Conservation (phyloP, 2,329 filamentous ascomycete genomes). For the Blastomyces gilchristii region DNA sequence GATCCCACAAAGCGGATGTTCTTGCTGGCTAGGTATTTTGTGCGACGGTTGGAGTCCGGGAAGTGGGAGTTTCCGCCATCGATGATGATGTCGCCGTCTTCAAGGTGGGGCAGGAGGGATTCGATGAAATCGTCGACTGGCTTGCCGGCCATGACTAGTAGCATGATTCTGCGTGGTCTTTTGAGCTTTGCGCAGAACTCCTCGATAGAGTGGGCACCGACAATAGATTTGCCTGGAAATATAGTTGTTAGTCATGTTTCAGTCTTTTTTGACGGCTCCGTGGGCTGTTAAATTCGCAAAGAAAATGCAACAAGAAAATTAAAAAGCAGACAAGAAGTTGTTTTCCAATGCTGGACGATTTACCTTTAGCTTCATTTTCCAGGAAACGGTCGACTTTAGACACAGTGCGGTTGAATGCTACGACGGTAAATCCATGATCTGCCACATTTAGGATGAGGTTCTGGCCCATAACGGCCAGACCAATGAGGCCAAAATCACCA, state of each 20-base stretch:
- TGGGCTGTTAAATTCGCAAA: not conserved
- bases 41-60: constrained; percentile 96
- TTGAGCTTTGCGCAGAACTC: constrained; percentile 97
- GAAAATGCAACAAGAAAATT: not conserved
- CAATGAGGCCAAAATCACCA: constrained; percentile 85
- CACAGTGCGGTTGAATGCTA: constrained; percentile 97
- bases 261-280: not conserved
- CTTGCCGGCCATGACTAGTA: constrained; percentile 97
- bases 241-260: constrained; percentile 29
- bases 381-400: constrained; percentile 96
- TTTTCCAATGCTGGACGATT: constrained; percentile 16
- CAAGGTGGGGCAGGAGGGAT: constrained; percentile 72
- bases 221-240: constrained; percentile 67
- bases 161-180: constrained; percentile 92
- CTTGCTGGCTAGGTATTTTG: constrained; percentile 75
- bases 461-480: constrained; percentile 82
- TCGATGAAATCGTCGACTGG: constrained; percentile 99
- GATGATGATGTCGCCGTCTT: constrained; percentile 93
- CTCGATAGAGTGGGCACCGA: constrained; percentile 85
- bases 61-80: constrained; percentile 99
- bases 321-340: not conserved
- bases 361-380: constrained; percentile 76
- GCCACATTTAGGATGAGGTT: constrained; percentile 86
- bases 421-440: constrained; percentile 89
- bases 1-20: constrained; percentile 91